Evolutionary conservation across 1,139 yeast genomes (phyloP), one percentile per base, ranked within the genome.

Genomic region (Torulaspora pretoriensis): DNA sequence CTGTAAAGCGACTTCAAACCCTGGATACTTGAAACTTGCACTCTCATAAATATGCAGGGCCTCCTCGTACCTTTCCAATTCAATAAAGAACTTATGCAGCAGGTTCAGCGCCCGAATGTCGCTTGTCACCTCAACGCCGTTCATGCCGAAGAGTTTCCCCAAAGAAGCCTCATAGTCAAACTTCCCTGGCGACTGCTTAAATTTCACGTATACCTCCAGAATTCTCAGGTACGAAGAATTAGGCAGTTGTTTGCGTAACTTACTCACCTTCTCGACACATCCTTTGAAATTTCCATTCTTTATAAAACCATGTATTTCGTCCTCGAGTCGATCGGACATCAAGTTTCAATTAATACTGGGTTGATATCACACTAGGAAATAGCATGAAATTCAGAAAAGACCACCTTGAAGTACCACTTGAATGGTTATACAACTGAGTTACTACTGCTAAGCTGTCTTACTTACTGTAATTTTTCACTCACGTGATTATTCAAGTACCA

Each of bases 11-110:
- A 57, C 45, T 25, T 59, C 59, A 31, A 51, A 52, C 24, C 54
- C 53, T 25, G 60, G 57, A 27, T 57, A 61, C 35, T 59, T 60
- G 34, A 52, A 47, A 46, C 56, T 55, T 6, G 64, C 63, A 9
- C 37, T 45, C 30, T 59, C 65, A 39, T 56, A 59, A 2, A 56
- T 52, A 24, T 51, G 48, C 17, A 61, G 40, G 8, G 64, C 59
- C 28, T 55, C 57, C 3, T 53, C 57, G 29, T 50, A 57, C 22
- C 39, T 53, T 3, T 49, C 53, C 33, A 61, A 38, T 34, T 61
- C 64, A 10, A 56, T 28, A 29, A 60, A 55, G 37, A 63, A 55
- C 4, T 35, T 45, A 45, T 60, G 63, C 38, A 60, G 38, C 33
- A 61, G 38, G 17, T 50, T 49, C 46, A 63, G 42, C 10, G 64